phyloP scores from a whole-genome alignment of 768 basidiomycete genomes.

The Flagelloscypha sp. region DNA sequence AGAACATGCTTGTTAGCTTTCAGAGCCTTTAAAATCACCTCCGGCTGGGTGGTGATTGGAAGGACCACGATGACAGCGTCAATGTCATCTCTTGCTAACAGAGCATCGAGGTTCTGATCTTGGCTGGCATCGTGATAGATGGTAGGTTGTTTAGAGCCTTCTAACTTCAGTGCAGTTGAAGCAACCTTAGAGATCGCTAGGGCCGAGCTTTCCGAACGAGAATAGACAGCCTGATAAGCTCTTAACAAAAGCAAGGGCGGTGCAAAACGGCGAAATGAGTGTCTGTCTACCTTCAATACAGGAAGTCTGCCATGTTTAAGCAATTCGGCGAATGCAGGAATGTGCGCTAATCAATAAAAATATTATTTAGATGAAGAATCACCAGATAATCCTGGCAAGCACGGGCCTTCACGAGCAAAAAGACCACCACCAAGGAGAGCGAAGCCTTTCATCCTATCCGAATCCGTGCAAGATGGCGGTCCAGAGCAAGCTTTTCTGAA shows the following conservation, averaged over 20 bases:
- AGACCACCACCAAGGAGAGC: constrained; percentile 80
- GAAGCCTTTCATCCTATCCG: too few relatives aligned
- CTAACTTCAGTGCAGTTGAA: constrained; percentile 29
- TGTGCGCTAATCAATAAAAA: constrained; percentile 46
- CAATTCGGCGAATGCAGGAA: constrained; percentile 62
- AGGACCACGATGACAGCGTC: constrained; percentile 65
- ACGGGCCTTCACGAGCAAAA: constrained; percentile 66
- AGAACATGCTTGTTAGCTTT: constrained; percentile 81
- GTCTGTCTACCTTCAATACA: constrained; percentile 5
- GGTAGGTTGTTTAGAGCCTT: constrained; percentile 29
- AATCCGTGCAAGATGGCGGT: too few relatives aligned
- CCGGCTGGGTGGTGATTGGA: constrained; percentile 70
- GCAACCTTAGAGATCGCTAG: constrained; percentile 44
- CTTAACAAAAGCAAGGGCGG: constrained; percentile 38
- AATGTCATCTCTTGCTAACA: constrained; percentile 65
- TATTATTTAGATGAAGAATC: constrained; percentile 13
- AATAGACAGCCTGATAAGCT: constrained; percentile 81
- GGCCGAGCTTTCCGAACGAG: constrained; percentile 60
- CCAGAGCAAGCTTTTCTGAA: too few relatives aligned
- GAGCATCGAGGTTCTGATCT: constrained; percentile 41
- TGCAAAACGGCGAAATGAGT: too few relatives aligned
- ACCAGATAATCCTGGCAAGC: constrained; percentile 3
- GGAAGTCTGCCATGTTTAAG: too few relatives aligned
- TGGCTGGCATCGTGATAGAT: constrained; percentile 50
- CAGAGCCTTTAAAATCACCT: constrained; percentile 52